A percentile compares a stretch with the other conserved stretches of the same genome.
Conservation (phyloP, 2,329 filamentous ascomycete genomes). For the Metarhizium robertsii region DNA sequence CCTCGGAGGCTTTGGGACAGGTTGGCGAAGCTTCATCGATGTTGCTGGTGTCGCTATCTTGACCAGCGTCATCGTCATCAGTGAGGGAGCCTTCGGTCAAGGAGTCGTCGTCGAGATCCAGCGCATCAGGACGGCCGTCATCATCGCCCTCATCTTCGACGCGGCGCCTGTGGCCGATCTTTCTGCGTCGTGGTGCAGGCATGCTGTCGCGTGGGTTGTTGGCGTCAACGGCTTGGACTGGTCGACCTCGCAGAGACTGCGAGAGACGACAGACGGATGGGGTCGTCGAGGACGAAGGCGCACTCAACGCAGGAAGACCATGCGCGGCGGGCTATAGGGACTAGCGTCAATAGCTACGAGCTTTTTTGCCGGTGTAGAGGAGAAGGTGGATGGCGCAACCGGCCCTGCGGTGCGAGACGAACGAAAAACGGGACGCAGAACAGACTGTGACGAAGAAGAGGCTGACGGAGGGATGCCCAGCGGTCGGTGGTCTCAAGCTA, state of each 20-base stretch:
- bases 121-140: constrained; percentile 45
- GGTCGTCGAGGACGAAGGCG: constrained; percentile 15
- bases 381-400: constrained; percentile 8
- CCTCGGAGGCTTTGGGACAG: constrained; percentile 30
- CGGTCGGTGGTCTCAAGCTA: background rate
- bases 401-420: constrained; percentile 14
- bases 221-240: background rate
- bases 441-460: constrained; percentile 7
- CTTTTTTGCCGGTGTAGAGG: background rate
- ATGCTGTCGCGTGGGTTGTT: constrained; percentile 16
- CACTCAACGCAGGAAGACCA: constrained; percentile 17
- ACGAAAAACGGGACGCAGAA: background rate
- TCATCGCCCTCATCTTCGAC: constrained; percentile 64
- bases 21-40: constrained; percentile 47
- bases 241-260: constrained; percentile 6
- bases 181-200: constrained; percentile 47
- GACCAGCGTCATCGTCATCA: constrained; percentile 50
- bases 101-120: constrained; percentile 56
- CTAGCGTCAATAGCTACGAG: constrained; percentile 6
- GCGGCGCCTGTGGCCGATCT: constrained; percentile 59
- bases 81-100: constrained; percentile 55
- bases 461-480: background rate
- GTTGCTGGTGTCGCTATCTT: constrained; percentile 57
- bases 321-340: constrained; percentile 11
- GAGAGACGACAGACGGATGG: constrained; percentile 19